phyloP scores from a whole-genome alignment of 139 green algal genomes.

The Gonium pectorale region DNA sequence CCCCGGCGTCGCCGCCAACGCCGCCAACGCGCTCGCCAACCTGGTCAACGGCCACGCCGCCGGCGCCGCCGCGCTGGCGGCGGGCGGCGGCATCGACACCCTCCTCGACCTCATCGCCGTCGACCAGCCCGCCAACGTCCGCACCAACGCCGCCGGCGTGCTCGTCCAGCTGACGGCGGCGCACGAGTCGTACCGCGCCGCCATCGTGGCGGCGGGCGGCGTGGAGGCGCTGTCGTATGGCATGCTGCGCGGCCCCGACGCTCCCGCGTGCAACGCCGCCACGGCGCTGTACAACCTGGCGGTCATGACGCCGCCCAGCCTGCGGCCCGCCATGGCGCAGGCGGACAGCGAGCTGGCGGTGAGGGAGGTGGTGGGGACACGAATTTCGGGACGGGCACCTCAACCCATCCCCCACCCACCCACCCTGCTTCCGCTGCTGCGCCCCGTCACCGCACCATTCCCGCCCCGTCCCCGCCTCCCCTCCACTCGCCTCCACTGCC shows the following conservation, averaged over 20 bases:
- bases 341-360: background rate
- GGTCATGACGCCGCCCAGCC: background rate
- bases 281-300: slow-evolving; percentile 28
- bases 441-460: too few species aligned
- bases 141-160: slow-evolving; percentile 29
- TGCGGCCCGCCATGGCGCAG: background rate
- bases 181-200: slow-evolving; percentile 10
- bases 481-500: background rate
- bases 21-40: background rate
- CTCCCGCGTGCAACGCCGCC: slow-evolving; percentile 18
- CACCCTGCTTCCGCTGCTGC: too few species aligned
- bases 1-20: background rate
- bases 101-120: background rate
- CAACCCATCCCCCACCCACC: too few species aligned
- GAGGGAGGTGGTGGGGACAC: background rate
- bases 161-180: slow-evolving; percentile 4
- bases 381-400: too few species aligned
- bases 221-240: slow-evolving; percentile 1
- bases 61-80: slow-evolving; percentile 1
- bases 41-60: slow-evolving; percentile 1
- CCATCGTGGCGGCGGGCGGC: background rate
- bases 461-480: too few species aligned
- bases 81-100: background rate
- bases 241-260: slow-evolving; percentile 16
- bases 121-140: background rate